phyloP scores from a whole-genome alignment of 2,329 filamentous ascomycete genomes.

The Graphilbum fragrans region DNA sequence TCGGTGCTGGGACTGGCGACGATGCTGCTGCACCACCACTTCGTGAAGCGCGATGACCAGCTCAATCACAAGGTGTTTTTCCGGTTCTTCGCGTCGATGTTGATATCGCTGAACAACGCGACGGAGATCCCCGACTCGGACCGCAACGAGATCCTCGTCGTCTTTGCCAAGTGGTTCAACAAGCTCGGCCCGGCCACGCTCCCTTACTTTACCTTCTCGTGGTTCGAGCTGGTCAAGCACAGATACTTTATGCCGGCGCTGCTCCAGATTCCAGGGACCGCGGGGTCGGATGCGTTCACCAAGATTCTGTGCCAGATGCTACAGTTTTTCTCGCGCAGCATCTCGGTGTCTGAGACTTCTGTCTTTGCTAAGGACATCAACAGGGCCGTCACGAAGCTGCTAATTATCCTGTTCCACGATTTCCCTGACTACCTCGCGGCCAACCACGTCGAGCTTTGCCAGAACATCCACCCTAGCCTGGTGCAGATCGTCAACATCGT shows the following conservation, averaged over 20 bases:
- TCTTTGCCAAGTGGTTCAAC: constrained; percentile 58
- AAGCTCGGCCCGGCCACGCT: constrained; percentile 65
- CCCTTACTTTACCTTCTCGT: constrained; percentile 74
- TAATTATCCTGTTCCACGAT: constrained; percentile 83
- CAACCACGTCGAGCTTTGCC: constrained; percentile 72
- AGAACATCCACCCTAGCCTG: constrained; percentile 70
- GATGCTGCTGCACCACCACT: constrained; percentile 75
- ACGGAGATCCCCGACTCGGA: constrained; percentile 48
- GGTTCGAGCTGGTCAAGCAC: constrained; percentile 74
- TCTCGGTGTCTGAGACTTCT: constrained; percentile 57
- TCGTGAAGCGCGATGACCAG: constrained; percentile 64
- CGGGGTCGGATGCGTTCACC: constrained; percentile 66
- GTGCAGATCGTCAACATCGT: constrained; percentile 83
- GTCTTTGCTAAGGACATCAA: constrained; percentile 72
- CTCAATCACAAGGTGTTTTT: constrained; percentile 89
- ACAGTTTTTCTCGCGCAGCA: constrained; percentile 62
- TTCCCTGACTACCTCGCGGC: constrained; percentile 87
- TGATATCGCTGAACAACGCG: constrained; percentile 39
- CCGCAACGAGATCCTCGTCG: constrained; percentile 56
- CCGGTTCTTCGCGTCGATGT: constrained; percentile 70
- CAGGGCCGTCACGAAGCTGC: constrained; percentile 67
- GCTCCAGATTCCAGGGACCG: constrained; percentile 52
- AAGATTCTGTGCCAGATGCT: constrained; percentile 63
- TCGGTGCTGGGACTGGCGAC: constrained; percentile 67
- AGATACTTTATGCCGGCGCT: constrained; percentile 72